Conservation (phyloP, 192 early-diverging fungal species). For the Linnemannia elongata region DNA sequence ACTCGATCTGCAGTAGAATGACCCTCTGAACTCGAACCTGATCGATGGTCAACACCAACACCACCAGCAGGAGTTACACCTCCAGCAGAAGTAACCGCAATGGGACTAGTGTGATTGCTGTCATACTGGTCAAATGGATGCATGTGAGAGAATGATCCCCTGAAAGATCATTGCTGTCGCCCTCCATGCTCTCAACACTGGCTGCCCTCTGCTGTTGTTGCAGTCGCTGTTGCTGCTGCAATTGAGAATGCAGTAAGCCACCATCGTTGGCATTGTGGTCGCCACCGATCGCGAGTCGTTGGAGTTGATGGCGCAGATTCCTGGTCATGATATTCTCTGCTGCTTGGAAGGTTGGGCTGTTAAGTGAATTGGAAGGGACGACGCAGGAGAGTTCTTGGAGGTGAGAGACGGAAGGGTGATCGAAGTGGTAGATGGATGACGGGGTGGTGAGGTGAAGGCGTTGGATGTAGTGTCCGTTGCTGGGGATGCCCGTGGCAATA, state of each 20-base stretch:
- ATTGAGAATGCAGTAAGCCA: too few species aligned
- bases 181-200: not conserved
- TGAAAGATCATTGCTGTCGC: not conserved
- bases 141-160: not conserved
- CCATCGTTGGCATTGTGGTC: not conserved
- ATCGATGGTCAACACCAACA: not conserved
- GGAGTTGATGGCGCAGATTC: constrained; percentile 11
- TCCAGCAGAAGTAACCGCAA: not conserved
- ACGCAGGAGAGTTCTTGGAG: constrained; percentile 7
- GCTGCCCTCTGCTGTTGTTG: not conserved
- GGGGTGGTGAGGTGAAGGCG: not conserved
- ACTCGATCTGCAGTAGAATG: not conserved
- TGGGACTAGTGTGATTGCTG: not conserved
- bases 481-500: constrained; percentile 14
- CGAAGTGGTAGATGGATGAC: not conserved
- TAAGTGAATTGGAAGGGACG: not conserved
- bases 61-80: not conserved
- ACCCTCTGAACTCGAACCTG: not conserved
- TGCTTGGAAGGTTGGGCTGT: not conserved
- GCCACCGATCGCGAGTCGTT: constrained; percentile 10
- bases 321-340: constrained; percentile 8
- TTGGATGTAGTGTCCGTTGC: constrained; percentile 14
- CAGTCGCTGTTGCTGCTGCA: not conserved
- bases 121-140: not conserved
- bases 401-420: constrained; percentile 4